phyloP scores from a whole-genome alignment of 306 rosid species.

The Aeschynomene evenia region DNA sequence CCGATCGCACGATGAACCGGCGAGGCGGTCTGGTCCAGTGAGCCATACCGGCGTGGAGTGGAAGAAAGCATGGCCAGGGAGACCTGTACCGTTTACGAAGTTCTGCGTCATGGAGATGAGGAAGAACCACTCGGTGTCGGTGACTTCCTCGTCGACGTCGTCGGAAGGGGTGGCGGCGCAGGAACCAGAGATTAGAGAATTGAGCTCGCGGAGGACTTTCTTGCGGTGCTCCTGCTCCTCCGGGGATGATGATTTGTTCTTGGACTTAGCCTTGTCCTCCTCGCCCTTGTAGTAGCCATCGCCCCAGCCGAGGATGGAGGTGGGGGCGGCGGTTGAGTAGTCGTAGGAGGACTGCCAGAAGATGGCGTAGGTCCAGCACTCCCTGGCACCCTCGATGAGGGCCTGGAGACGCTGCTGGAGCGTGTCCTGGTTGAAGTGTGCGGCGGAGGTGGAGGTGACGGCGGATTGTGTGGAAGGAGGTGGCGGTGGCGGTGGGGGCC shows the following conservation, averaged over 20 bases:
- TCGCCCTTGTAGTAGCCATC: constrained; percentile 94
- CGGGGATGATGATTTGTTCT: constrained; percentile 38
- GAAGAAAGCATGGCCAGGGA: constrained; percentile 71
- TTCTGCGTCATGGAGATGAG: constrained; percentile 90
- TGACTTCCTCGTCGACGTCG: constrained; percentile 76
- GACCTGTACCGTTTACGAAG: constrained; percentile 61
- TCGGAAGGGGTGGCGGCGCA: constrained; percentile 43
- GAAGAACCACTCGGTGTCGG: constrained; percentile 97
- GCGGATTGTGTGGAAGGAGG: neutral
- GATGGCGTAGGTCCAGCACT: constrained; percentile 90
- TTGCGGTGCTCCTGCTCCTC: constrained; percentile 81
- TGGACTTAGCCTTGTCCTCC: constrained; percentile 52
- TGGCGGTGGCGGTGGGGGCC: constrained; percentile 31
- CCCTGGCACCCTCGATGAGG: constrained; percentile 66
- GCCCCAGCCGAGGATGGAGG: constrained; percentile 79
- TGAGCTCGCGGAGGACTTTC: constrained; percentile 79
- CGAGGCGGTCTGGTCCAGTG: constrained; percentile 53
- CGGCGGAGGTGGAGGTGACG: neutral
- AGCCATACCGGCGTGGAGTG: constrained; percentile 69
- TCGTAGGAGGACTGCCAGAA: constrained; percentile 93
- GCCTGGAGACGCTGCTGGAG: constrained; percentile 89
- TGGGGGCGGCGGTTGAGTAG: constrained; percentile 37
- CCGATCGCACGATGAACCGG: constrained; percentile 60
- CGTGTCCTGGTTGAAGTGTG: constrained; percentile 71
- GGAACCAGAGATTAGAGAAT: constrained; percentile 77